phyloP scores from a whole-genome alignment of 768 basidiomycete genomes.

The Phanerochaete carnosa region DNA sequence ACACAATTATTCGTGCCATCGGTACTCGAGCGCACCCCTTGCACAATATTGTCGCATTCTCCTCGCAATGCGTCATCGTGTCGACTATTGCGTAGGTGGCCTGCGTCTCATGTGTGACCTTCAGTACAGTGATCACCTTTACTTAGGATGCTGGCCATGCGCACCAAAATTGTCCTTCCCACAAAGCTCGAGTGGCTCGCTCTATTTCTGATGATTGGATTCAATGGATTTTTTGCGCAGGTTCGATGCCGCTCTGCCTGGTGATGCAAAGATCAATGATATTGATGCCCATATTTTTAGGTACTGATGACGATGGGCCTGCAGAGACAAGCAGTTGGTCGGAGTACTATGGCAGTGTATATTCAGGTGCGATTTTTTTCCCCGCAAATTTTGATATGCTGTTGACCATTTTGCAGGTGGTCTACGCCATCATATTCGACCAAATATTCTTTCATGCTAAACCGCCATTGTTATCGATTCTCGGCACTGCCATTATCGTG shows the following conservation, averaged over 20 bases:
- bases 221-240: slow-evolving; percentile 51
- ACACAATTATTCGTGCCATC: slow-evolving; percentile 58
- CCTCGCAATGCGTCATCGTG: slow-evolving; percentile 47
- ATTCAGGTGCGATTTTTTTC: slow-evolving; percentile 43
- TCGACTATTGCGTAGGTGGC: slow-evolving; percentile 29
- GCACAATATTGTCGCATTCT: slow-evolving; percentile 69
- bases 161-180: slow-evolving; percentile 44
- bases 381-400: not conserved
- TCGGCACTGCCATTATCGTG: slow-evolving; percentile 67
- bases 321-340: slow-evolving; percentile 60
- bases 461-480: slow-evolving; percentile 55
- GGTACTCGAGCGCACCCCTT: slow-evolving; percentile 74
- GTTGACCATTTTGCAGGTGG: slow-evolving; percentile 38
- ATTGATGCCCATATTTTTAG: slow-evolving; percentile 26
- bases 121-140: not conserved
- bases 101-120: not conserved
- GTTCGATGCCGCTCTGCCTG: too few species aligned
- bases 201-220: slow-evolving; percentile 46
- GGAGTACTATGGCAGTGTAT: slow-evolving; percentile 62
- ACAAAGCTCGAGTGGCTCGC: slow-evolving; percentile 40
- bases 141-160: slow-evolving; percentile 44
- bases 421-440: slow-evolving; percentile 69
- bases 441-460: slow-evolving; percentile 34
- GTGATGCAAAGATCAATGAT: too few species aligned
- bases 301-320: slow-evolving; percentile 55